Conservation (phyloP, 768 basidiomycete genomes). For the Asterophora parasitica region DNA sequence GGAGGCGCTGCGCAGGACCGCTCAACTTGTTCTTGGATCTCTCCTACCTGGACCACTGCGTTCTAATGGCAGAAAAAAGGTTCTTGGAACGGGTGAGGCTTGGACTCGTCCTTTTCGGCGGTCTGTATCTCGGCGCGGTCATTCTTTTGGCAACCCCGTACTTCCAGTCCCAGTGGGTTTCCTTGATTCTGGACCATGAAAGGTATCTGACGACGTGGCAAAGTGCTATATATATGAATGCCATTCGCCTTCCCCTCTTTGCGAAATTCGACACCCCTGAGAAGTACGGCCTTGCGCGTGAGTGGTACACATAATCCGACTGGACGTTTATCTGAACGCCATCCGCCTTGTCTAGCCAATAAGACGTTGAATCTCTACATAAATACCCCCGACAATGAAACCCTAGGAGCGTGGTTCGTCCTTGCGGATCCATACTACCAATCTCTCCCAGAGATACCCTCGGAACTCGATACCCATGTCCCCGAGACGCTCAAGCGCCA, state of each 20-base stretch:
- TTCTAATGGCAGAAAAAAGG: conserved; percentile 5
- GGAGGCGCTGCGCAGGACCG: not conserved
- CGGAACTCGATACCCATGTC: conserved; percentile 38
- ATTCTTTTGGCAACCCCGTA: conserved; percentile 54
- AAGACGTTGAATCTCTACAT: conserved; percentile 74
- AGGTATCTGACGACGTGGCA: conserved; percentile 1
- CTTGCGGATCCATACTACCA: conserved; percentile 65
- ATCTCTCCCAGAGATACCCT: conserved; percentile 35
- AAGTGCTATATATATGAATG: conserved; percentile 59
- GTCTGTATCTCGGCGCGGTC: conserved; percentile 49
- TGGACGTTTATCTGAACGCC: not conserved
- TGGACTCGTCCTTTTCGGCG: conserved; percentile 40
- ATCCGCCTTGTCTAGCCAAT: conserved; percentile 43
- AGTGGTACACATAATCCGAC: not conserved
- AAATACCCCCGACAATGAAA: conserved; percentile 69
- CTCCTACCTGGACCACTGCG: not conserved
- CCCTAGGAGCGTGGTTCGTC: conserved; percentile 83
- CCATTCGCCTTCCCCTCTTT: conserved; percentile 55
- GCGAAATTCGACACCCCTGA: conserved; percentile 68
- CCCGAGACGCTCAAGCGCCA: conserved; percentile 46
- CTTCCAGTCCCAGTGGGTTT: conserved; percentile 65
- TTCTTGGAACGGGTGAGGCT: conserved; percentile 20
- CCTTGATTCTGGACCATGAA: not conserved
- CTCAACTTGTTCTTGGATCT: not conserved
- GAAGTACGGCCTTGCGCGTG: conserved; percentile 78